phyloP scores from a whole-genome alignment of 495 filamentous ascomycete species.

The Trypethelium eluteriae region DNA sequence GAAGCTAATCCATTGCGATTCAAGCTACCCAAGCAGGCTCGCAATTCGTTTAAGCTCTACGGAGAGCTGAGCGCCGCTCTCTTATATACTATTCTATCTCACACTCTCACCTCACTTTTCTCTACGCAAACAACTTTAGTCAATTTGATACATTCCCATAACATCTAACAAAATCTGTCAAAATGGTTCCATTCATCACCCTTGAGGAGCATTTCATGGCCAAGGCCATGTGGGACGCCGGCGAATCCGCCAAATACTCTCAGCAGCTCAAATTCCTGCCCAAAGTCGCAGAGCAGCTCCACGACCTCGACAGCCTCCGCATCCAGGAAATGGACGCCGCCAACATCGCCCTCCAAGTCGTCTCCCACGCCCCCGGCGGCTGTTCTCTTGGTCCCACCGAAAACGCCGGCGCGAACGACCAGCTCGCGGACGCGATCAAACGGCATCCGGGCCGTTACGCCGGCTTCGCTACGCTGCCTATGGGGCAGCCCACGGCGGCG shows the following conservation, averaged over 20 bases:
- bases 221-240: slow-evolving; percentile 27
- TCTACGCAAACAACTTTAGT: too few relatives aligned
- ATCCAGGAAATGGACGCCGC: slow-evolving; percentile 47
- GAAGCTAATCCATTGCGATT: too few relatives aligned
- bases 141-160: too few relatives aligned
- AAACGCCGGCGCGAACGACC: slow-evolving; percentile 45
- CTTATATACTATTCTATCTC: too few relatives aligned
- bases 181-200: slow-evolving; percentile 40
- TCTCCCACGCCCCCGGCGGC: slow-evolving; percentile 46
- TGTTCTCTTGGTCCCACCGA: slow-evolving; percentile 22
- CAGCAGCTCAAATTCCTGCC: slow-evolving; percentile 35
- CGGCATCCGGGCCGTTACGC: slow-evolving; percentile 43
- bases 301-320: slow-evolving; percentile 38
- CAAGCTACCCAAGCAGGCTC: too few relatives aligned
- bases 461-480: slow-evolving; percentile 49
- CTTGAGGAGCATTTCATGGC: slow-evolving; percentile 57
- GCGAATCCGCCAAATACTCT: slow-evolving; percentile 16
- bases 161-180: neutral
- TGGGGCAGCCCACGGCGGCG: slow-evolving; percentile 40
- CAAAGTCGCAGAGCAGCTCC: slow-evolving; percentile 33
- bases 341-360: slow-evolving; percentile 47
- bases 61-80: too few relatives aligned
- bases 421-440: slow-evolving; percentile 44
- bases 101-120: too few relatives aligned
- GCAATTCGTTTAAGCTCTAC: too few relatives aligned